Evolutionary conservation across 1,284 basidiomycete genomes (phyloP), one percentile per base, ranked within the genome.

Genomic region (Coniophora puteana): DNA sequence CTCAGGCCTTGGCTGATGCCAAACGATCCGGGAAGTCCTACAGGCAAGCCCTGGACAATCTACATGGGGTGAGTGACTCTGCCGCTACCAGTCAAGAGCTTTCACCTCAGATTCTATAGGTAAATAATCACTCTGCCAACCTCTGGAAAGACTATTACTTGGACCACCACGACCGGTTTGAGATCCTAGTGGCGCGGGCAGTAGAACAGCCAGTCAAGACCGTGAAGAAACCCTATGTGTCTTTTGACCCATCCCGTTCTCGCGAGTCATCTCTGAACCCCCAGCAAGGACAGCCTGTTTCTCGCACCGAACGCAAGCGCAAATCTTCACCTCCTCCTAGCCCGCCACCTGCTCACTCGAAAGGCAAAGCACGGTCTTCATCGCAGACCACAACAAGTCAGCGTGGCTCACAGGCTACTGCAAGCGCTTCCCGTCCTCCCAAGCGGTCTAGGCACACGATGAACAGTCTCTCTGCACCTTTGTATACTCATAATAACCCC

Each of bases 91-190:
- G 30, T 30, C 42, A 29, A 30, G 14, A 13, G 36, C 30, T n/a
- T n/a, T 33, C 24, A 39, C 4, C 41, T 47, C 2, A 50, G 21
- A 12, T 29, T 22, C 24, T 64, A 68, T 33, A 72, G 70, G 58
- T 68, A 31, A 69, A 72, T 33, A 66, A 68, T n/a, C 69, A 74
- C 34, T 55, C 64, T 13, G 61, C 67, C 14, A 63, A 61, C 44
- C 48, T 80, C 18, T 85, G 82, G 82, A 85, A 83, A 51, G 83
- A 85, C 51, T 83, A 84, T 51, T 85, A 80, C 48, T 68, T 86
- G 13, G 83, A 85, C 43, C 69, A 86, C 51, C 76, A 74, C 40
- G 64, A 69, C 43, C 72, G 74, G 22, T 63, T 85, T 25, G 75
- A 82, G 48, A 57, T 66, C 22, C 66, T 72, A 41, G 69, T 83